A percentile compares a stretch with the other conserved stretches of the same genome.
Conservation (phyloP, 2,329 filamentous ascomycete species). For the Curvularia sp. region DNA sequence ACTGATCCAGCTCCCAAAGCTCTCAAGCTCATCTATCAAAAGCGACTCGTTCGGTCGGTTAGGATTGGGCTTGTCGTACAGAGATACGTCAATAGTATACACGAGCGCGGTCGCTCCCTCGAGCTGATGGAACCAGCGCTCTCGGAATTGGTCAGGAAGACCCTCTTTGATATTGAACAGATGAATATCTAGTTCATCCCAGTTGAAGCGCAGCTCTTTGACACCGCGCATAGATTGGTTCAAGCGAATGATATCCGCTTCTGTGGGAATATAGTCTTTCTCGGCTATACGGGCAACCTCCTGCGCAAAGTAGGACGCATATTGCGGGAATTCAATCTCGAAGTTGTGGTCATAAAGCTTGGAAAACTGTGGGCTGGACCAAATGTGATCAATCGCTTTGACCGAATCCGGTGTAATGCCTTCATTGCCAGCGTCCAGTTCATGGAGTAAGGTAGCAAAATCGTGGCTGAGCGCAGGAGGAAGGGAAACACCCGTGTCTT, state of each 20-base stretch:
- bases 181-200: constrained; percentile 46
- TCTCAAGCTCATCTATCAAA: constrained; percentile 41
- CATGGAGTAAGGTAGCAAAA: constrained; percentile 45
- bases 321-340: constrained; percentile 48
- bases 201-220: constrained; percentile 46
- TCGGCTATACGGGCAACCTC: constrained; percentile 37
- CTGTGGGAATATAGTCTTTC: constrained; percentile 40
- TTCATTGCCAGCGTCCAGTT: constrained; percentile 41
- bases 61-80: constrained; percentile 43
- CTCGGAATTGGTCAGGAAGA: constrained; percentile 42
- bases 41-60: constrained; percentile 37
- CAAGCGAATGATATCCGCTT: constrained; percentile 47
- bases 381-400: constrained; percentile 37
- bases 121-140: constrained; percentile 48
- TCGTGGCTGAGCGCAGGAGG: constrained; percentile 34
- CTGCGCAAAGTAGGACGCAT: constrained; percentile 43
- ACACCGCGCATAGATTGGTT: constrained; percentile 40
- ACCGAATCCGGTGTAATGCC: constrained; percentile 37
- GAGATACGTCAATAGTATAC: constrained; percentile 44
- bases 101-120: constrained; percentile 43
- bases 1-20: constrained; percentile 43
- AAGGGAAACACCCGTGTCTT: constrained; percentile 44
- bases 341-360: constrained; percentile 44
- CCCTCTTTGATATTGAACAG: constrained; percentile 47
- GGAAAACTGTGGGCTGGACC: constrained; percentile 42